These are phyloP conservation scores for Lentinula aciculospora DNA, from an alignment of 768 basidiomycete species.

Conservation along the genomic window DNA sequence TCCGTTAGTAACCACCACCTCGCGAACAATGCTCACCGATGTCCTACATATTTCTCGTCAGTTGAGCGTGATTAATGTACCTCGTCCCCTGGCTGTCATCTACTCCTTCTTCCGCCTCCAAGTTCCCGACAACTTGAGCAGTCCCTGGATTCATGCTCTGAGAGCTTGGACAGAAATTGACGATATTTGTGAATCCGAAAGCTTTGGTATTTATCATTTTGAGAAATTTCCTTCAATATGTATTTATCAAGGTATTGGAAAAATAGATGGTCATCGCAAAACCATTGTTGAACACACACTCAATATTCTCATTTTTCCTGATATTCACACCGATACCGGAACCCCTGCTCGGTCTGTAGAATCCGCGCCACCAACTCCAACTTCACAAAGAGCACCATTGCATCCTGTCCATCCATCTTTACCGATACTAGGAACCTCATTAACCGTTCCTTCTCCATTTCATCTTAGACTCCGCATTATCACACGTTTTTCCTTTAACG, in stretches of 20 bases:
- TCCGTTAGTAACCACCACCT: constrained; percentile 70
- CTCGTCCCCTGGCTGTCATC: constrained; percentile 59
- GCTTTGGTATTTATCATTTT: constrained; percentile 52
- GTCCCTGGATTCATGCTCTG: constrained; percentile 55
- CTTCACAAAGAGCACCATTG: constrained; percentile 18
- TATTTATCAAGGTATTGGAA: too few relatives aligned
- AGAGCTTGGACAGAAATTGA: constrained; percentile 72
- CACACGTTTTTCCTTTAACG: constrained; percentile 74
- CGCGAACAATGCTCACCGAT: constrained; percentile 66
- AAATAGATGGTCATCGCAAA: constrained; percentile 75
- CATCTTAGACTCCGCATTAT: constrained; percentile 69
- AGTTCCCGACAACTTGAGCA: constrained; percentile 25
- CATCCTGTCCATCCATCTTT: constrained; percentile 41
- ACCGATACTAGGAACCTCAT: constrained; percentile 50
- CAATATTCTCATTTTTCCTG: constrained; percentile 71
- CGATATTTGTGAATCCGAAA: constrained; percentile 73
- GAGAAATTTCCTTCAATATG: background rate
- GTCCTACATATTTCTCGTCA: constrained; percentile 59
- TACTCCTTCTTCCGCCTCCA: constrained; percentile 47
- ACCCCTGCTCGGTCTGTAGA: constrained; percentile 26
- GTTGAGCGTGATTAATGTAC: constrained; percentile 57
- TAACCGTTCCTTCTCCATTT: constrained; percentile 62
- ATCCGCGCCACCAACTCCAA: constrained; percentile 25
- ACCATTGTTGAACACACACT: constrained; percentile 77
- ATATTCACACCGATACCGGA: constrained; percentile 49